Base-by-base conservation (phyloP, 129 eudicot species). In the Arctium minus region DNA sequence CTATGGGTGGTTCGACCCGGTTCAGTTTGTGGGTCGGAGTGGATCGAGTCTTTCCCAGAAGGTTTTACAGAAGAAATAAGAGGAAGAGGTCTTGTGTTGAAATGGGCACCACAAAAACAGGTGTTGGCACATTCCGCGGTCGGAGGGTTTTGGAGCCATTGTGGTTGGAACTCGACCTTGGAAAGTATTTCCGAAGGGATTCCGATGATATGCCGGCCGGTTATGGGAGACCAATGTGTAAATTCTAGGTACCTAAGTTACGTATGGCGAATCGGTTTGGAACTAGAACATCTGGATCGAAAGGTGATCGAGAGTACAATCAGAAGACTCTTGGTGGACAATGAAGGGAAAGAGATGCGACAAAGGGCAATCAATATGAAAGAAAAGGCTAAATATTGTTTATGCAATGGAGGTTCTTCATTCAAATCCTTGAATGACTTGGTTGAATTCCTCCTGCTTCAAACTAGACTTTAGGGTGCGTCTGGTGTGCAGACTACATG, bases 121-220 rank as follows among this genome's bases (percentile, higher is more conserved):
- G 94, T 88, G 8, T 60, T 90, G 68, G 89, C 90, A 13, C 92
- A 88, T 86, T 67, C 12, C 32, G 84, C 94, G 7, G 87, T 88
- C 44, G 94, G 89, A 30, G 89, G 88, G 11, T 90, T 88, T 80
- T 84, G 85, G 92, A 90, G 90, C 77, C 94, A 90, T 50, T 84
- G 92, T 73, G 94, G 92, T 72, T 90, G 90, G 92, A 90, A 90
- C 32, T 90, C 93, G 17, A 90, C 87, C 2, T 70, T 90, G 50
- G 89, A 90, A 36, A 88, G 89, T 68, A 80, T 88, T 40, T 79
- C 75, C 3, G 91, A 81, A 79, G 91, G 91, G 72, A 88, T 90
- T 64, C 92, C 94, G 0, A 71, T 86, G 84, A 67, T 90, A 32
- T 90, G 94, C 75, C 46, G 77, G 33, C 90, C 90, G 2, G 40